phyloP scores from a whole-genome alignment of 805 yeast species.

The Starmerella gropengiesseri region DNA sequence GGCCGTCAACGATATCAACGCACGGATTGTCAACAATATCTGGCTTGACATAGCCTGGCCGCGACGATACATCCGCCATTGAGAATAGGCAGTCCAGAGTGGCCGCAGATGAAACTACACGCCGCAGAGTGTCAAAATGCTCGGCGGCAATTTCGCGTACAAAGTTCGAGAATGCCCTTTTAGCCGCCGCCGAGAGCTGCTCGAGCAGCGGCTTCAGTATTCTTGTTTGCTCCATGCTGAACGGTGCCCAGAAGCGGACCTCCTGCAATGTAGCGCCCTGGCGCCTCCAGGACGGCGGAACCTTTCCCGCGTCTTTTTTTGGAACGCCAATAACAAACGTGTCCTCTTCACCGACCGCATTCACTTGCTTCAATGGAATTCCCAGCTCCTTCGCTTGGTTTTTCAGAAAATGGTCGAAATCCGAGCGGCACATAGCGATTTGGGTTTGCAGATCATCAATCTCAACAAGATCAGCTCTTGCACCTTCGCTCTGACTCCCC shows the following conservation, averaged over 20 bases:
- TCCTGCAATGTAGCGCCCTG: conserved; percentile 58
- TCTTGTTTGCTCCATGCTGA: conserved; percentile 40
- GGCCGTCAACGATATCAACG: conserved; percentile 44
- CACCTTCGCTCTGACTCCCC: neutral
- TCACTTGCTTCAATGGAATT: conserved; percentile 48
- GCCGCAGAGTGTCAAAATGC: conserved; percentile 33
- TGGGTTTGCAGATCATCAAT: conserved; percentile 21
- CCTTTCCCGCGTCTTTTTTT: conserved; percentile 40
- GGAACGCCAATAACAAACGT: conserved; percentile 63
- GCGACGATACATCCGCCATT: conserved; percentile 47
- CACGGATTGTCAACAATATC: conserved; percentile 36
- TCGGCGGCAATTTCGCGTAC: conserved; percentile 31
- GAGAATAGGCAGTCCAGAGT: conserved; percentile 58
- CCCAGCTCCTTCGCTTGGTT: conserved; percentile 38
- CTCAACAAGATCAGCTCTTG: neutral
- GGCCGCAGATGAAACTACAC: conserved; percentile 40
- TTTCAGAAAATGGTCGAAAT: conserved; percentile 44
- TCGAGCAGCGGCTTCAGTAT: conserved; percentile 53
- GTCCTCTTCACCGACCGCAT: conserved; percentile 49
- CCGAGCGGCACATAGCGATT: conserved; percentile 37
- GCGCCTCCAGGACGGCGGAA: conserved; percentile 72
- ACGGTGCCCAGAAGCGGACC: conserved; percentile 63
- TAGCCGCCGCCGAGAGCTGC: conserved; percentile 37
- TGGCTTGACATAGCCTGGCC: conserved; percentile 43
- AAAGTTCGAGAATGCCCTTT: conserved; percentile 37